phyloP scores from a whole-genome alignment of 768 basidiomycete genomes.

The Mycena galericulata region DNA sequence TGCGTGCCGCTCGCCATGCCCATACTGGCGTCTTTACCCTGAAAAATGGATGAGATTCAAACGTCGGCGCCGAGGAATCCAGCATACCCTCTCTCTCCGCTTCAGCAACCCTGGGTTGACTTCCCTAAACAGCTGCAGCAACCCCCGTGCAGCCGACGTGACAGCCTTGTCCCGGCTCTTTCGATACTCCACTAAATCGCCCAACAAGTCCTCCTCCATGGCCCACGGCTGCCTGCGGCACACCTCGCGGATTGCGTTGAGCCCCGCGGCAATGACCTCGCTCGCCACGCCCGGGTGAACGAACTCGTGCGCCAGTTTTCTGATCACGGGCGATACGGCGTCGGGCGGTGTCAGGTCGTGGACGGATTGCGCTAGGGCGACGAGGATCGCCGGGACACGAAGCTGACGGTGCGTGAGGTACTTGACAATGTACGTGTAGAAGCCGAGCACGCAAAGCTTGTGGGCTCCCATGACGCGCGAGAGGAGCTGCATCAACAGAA shows the following conservation, averaged over 20 bases:
- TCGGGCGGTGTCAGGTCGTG: conserved; percentile 97
- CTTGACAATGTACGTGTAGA: conserved; percentile 96
- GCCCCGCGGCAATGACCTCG: conserved; percentile 96
- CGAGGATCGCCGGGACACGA: conserved; percentile 92
- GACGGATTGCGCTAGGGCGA: conserved; percentile 92
- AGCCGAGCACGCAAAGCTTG: conserved; percentile 92
- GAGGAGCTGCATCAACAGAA: conserved; percentile 96
- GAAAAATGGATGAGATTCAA: conserved; percentile 28
- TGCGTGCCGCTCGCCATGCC: conserved; percentile 71
- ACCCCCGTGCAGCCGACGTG: conserved; percentile 86
- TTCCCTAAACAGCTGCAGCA: conserved; percentile 93
- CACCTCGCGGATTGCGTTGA: conserved; percentile 96
- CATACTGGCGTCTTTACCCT: conserved; percentile 95
- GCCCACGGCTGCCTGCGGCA: conserved; percentile 95
- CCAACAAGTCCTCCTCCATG: conserved; percentile 94
- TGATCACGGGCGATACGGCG: conserved; percentile 86
- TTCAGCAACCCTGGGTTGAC: conserved; percentile 95
- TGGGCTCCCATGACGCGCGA: conserved; percentile 94
- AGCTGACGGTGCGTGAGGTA: conserved; percentile 95
- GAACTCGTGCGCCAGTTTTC: conserved; percentile 95
- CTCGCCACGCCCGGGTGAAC: conserved; percentile 97
- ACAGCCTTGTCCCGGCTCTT: conserved; percentile 97
- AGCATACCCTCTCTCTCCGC: conserved; percentile 81
- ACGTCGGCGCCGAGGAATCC: background rate
- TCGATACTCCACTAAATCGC: conserved; percentile 93